A percentile compares a stretch with the other conserved stretches of the same genome.
Evolutionary conservation across 2,329 filamentous ascomycete species (phyloP).

Genomic region (Penicillium sp.): DNA sequence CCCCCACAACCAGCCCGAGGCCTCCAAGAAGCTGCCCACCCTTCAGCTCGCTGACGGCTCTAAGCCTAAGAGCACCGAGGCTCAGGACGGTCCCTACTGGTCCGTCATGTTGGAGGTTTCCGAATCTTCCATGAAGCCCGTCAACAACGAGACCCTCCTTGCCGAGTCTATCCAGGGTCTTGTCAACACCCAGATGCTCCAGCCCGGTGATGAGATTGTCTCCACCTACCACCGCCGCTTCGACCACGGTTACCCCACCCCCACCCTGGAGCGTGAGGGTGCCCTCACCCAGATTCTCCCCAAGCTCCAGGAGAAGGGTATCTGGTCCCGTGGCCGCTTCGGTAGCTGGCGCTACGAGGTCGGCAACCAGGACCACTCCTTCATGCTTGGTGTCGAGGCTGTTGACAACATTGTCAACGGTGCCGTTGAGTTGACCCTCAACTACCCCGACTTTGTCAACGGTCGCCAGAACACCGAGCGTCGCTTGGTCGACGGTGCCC

Average conservation of each 20-base stretch:
- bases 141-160: conserved; percentile 80
- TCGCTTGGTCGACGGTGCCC: conserved; percentile 61
- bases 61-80: conserved; percentile 69
- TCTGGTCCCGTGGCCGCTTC: conserved; percentile 94
- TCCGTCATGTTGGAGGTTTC: conserved; percentile 99
- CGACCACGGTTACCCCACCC: conserved; percentile 97
- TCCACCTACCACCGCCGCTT: conserved; percentile 98
- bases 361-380: conserved; percentile 95
- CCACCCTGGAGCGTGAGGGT: conserved; percentile 89
- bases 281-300: conserved; percentile 90
- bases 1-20: conserved; percentile 90
- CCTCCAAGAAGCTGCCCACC: conserved; percentile 78
- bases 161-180: conserved; percentile 93
- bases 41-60: conserved; percentile 81
- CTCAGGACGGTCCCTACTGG: conserved; percentile 94
- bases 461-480: conserved; percentile 62
- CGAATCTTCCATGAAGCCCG: conserved; percentile 92
- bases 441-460: conserved; percentile 97
- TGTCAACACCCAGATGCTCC: conserved; percentile 96
- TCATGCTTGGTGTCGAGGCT: conserved; percentile 95
- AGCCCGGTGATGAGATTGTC: conserved; percentile 87
- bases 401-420: conserved; percentile 88
- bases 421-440: conserved; percentile 86
- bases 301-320: conserved; percentile 85
- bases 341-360: conserved; percentile 98